Base-by-base conservation (phyloP, 495 filamentous ascomycete genomes). In the Penicillium waksmanii region DNA sequence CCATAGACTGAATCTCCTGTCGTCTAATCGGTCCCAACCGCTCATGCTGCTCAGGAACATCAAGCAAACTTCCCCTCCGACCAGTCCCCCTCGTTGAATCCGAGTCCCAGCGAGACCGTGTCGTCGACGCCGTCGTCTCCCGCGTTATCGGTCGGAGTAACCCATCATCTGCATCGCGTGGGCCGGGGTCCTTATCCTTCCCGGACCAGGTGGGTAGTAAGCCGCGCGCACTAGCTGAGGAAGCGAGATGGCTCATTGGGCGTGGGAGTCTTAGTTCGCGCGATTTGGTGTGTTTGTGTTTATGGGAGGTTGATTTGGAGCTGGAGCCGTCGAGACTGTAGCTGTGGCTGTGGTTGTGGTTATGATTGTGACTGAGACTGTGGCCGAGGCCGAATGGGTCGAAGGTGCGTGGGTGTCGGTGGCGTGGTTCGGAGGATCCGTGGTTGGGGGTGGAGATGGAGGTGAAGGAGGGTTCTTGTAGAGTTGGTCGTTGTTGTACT, bases 211-310 rank as follows among this genome's bases (percentile, higher is more conserved):
- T 23, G 23, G 23, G 23, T 23, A 77, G 61, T 0, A 17, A 10
- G 17, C 68, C 73, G 6, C 72, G 61, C 9, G 70, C 71, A 35
- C 68, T 70, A 11, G 73, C 64, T 5, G 75, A 72, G 4, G 23
- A 23, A 23, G 72, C 60, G n/a, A 74, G 59, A 11, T 72, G 68
- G 52, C 66, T 77, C 72, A 78, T 78, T 23, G 64, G 74, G 18
- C 70, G 74, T 5, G 73, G 71, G 8, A 79, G 56, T 27, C 71
- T 69, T 12, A 63, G 34, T 43, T 80, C 75, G 21, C 73, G 72
- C 27, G 75, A 75, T 62, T 76, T 78, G 66, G 61, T 70, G 46
- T 72, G 67, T 51, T 70, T 73, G 35, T 74, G 66, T 18, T 23
- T 23, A 3, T 23, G 23, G 23, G 23, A 23, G 3, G 23, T 23